Evolutionary conservation across 176 grass and related monocot species (phyloP).

Genomic region (Raddia distichophylla): DNA sequence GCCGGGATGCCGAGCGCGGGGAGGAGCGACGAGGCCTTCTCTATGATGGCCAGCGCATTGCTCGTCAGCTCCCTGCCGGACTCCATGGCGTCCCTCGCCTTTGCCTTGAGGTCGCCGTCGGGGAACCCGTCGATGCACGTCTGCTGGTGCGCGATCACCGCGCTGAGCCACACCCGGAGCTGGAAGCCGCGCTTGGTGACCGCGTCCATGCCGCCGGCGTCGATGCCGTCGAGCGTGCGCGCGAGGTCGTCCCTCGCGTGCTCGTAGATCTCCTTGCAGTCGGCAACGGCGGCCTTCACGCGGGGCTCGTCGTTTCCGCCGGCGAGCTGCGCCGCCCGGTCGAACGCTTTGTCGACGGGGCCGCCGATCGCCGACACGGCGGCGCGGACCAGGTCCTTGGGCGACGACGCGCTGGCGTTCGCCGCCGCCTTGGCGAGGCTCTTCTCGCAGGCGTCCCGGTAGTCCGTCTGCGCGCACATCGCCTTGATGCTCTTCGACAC

Average conservation of each 20-base stretch:
- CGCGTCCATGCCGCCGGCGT: constrained; percentile 31
- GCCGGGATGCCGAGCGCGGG: constrained; percentile 26
- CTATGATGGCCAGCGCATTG: constrained; percentile 71
- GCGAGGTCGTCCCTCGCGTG: constrained; percentile 49
- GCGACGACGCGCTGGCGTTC: constrained; percentile 48
- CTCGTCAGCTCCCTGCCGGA: constrained; percentile 61
- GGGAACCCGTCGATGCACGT: constrained; percentile 86
- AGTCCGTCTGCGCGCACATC: constrained; percentile 62
- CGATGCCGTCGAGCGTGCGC: constrained; percentile 49
- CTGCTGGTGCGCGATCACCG: constrained; percentile 69
- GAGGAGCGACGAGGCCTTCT: constrained; percentile 46
- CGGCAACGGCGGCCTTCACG: constrained; percentile 56
- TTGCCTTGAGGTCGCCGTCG: constrained; percentile 59
- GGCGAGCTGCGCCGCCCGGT: constrained; percentile 18
- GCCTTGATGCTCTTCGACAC: constrained; percentile 52
- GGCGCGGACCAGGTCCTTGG: constrained; percentile 60
- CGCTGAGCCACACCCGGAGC: constrained; percentile 73
- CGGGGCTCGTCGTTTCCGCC: constrained; percentile 37
- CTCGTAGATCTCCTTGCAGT: constrained; percentile 66
- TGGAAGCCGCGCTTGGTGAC: constrained; percentile 37
- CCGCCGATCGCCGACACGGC: constrained; percentile 54
- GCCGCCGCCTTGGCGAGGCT: constrained; percentile 51
- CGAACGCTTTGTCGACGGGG: constrained; percentile 50
- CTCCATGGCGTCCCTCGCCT: constrained; percentile 62
- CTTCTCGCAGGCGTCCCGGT: constrained; percentile 56